These are phyloP conservation scores for Ustilago curta DNA, from an alignment of 1,284 basidiomycete species.

Conservation along the genomic window DNA sequence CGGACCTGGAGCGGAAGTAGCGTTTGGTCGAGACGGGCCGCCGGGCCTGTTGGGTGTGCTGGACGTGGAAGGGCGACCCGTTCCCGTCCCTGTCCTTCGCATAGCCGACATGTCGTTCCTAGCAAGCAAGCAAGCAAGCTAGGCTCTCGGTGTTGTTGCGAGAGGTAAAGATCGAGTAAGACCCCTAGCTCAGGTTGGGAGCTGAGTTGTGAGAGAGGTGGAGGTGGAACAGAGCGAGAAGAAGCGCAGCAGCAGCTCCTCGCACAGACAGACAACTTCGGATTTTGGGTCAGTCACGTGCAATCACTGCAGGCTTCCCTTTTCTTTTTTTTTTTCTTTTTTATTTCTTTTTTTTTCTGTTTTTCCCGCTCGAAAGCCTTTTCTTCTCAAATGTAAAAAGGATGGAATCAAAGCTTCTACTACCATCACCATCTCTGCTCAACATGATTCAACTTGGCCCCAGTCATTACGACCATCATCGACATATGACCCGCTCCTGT, in stretches of 20 bases:
- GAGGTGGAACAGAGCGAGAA: neutral
- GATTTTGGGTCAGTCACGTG: neutral
- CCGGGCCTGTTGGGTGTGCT: slow-evolving; percentile 23
- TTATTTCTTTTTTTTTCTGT: neutral
- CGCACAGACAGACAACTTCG: neutral
- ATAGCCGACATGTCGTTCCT: slow-evolving; percentile 25
- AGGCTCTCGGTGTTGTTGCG: neutral
- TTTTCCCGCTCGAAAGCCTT: neutral
- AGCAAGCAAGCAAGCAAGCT: too few species aligned
- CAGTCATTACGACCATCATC: neutral
- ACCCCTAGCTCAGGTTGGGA: neutral
- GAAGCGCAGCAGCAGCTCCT: neutral
- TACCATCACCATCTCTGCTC: slow-evolving; percentile 4
- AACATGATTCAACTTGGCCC: neutral
- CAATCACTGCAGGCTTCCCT: neutral
- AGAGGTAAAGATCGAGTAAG: neutral
- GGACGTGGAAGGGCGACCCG: slow-evolving; percentile 22
- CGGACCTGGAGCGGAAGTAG: slow-evolving; percentile 22
- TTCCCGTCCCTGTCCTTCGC: slow-evolving; percentile 28
- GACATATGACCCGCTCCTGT: neutral
- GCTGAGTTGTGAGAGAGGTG: neutral
- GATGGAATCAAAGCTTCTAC: neutral
- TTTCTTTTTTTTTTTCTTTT: neutral
- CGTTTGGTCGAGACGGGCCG: slow-evolving; percentile 39
- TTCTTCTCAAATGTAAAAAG: neutral